These are phyloP conservation scores for Emmonsiellopsis sp. DNA, from an alignment of 2,329 filamentous ascomycete genomes.

Conservation along the genomic window DNA sequence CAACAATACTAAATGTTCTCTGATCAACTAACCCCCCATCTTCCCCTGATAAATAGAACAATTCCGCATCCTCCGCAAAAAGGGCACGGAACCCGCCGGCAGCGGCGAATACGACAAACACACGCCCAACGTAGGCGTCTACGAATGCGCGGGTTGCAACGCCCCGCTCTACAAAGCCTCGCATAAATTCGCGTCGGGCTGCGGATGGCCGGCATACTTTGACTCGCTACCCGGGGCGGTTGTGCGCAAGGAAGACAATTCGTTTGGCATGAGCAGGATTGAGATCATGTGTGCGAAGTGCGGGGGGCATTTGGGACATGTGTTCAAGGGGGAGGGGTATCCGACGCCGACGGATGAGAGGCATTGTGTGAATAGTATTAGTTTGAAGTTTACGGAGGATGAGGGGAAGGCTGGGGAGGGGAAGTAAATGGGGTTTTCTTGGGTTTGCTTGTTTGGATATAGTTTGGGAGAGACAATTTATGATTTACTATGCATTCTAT, in stretches of 20 bases:
- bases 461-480: no score
- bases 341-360: conserved; percentile 84
- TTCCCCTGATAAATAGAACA: conserved; percentile 55
- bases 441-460: no score
- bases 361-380: conserved; percentile 93
- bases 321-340: conserved; percentile 84
- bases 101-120: conserved; percentile 85
- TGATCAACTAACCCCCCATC: background rate
- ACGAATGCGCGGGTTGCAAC: conserved; percentile 77
- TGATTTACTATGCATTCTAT: no score
- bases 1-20: background rate
- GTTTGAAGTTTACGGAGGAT: conserved; percentile 70
- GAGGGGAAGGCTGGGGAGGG: conserved; percentile 29
- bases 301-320: conserved; percentile 82
- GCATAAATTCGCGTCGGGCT: conserved; percentile 94
- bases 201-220: conserved; percentile 97
- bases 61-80: conserved; percentile 84
- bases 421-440: background rate
- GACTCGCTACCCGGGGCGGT: conserved; percentile 90
- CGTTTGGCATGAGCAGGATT: conserved; percentile 72
- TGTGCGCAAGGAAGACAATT: conserved; percentile 64
- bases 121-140: conserved; percentile 64
- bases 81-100: conserved; percentile 77
- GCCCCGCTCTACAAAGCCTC: conserved; percentile 83
- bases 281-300: conserved; percentile 95